Conservation (phyloP, 148 eudicot species). For the Persicaria maculosa region DNA sequence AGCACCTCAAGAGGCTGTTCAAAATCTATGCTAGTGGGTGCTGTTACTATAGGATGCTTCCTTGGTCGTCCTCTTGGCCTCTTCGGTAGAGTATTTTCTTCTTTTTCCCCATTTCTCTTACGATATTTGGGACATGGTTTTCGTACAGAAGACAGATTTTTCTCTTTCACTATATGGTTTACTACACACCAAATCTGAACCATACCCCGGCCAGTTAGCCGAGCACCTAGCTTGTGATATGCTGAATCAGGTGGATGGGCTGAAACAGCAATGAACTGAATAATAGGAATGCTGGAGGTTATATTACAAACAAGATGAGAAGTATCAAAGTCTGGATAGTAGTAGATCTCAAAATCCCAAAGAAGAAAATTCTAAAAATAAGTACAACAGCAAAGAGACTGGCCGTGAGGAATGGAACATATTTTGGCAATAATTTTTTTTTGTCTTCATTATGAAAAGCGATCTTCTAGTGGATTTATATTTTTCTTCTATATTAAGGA, state of each 20-base stretch:
- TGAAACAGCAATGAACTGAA: constrained; percentile 85
- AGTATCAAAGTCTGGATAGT: not conserved
- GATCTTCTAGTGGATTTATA: not conserved
- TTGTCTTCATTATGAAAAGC: not conserved
- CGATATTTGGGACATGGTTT: constrained; percentile 23
- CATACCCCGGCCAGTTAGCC: constrained; percentile 77
- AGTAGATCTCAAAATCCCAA: not conserved
- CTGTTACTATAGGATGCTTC: constrained; percentile 27
- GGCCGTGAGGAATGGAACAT: not conserved
- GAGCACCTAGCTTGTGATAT: constrained; percentile 82
- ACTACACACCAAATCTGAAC: constrained; percentile 83
- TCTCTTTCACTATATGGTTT: constrained; percentile 20
- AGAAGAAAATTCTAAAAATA: not conserved
- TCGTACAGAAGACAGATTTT: constrained; percentile 23
- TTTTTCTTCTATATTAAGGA: not conserved
- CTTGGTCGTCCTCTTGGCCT: constrained; percentile 20
- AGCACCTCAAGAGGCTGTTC: constrained; percentile 28
- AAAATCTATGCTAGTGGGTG: constrained; percentile 15
- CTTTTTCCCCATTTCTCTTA: constrained; percentile 17
- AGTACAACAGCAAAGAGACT: not conserved
- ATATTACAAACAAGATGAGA: not conserved
- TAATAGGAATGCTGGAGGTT: constrained; percentile 12
- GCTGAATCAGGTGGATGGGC: constrained; percentile 95
- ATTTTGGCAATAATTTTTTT: not conserved
- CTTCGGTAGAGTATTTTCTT: constrained; percentile 20